Base-by-base conservation (phyloP, 768 basidiomycete genomes). In the Rhizopogon sp. region DNA sequence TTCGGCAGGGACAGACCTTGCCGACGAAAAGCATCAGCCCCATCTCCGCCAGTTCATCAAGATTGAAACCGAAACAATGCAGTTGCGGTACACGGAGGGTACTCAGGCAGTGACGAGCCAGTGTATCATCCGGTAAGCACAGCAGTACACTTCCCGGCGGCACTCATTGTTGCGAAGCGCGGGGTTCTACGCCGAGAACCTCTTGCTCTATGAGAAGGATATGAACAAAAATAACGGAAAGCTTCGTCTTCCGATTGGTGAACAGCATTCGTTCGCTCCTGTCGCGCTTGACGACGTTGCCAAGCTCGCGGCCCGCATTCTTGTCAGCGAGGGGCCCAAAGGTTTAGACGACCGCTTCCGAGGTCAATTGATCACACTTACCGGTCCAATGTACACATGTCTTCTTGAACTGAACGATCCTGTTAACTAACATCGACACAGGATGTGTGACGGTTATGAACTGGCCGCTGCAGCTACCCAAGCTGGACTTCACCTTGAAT, bases 21-120 rank as follows among this genome's bases (percentile, higher is more conserved):
- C 70, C 10, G 70, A 71, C 41, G 54, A 55, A 39, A 62, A 65
- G 49, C 61, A 58, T 50, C 68, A 72, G 52, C 68, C 70, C 14
- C 57, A 64, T 16, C 56, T 72, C 35, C 62, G 66, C 20, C 67
- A 72, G 58, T 70, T 70, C 56, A 59, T 69, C 54, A 64, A 65
- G 13, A 60, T 71, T 53, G 70, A 72, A 63, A 43, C 58, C 14
- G 55, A 66, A 53, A 62, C 58, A 14, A 60, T 70, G 62, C 56
- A 60, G 56, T 33, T 59, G 39, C 69, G 69, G 57, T 51, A 55
- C 8, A 47, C 58, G 39, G 43, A 61, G 17, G 45, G 54, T 20
- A 58, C 64, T 6, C 53, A 68, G 50, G 62, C 69, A 35, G 70
- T 65, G 25, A 64, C 65, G 43, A 65, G 63, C 50, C 61, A 66